A percentile compares a stretch with the other conserved stretches of the same genome.
Conservation (phyloP, 257 asterid species). For the Penstemon newberryi region DNA sequence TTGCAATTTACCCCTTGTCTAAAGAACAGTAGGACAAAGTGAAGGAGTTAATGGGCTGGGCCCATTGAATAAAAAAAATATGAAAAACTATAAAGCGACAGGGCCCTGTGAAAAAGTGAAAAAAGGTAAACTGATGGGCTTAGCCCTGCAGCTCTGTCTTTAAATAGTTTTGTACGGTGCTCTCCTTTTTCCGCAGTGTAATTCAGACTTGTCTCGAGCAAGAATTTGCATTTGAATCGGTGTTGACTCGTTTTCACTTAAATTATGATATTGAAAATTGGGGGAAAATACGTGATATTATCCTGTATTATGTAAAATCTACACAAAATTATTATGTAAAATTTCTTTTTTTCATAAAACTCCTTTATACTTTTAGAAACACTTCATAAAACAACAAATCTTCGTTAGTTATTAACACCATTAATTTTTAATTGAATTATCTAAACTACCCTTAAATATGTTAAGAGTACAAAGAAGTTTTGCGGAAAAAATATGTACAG, state of each 20-base stretch:
- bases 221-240: no score
- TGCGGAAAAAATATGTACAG: no score
- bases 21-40: background rate
- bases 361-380: no score
- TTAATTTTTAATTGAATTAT: no score
- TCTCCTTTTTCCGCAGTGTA: background rate
- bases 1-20: background rate
- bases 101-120: background rate
- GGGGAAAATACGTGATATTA: background rate
- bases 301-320: background rate
- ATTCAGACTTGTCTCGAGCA: background rate
- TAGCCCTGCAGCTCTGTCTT: background rate
- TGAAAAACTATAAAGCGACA: background rate
- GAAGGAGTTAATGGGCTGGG: conserved; percentile 35
- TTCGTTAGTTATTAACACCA: no score
- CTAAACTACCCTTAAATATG: no score
- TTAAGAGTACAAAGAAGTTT: no score
- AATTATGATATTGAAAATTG: background rate
- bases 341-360: no score
- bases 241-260: background rate
- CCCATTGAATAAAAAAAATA: background rate
- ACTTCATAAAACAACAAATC: no score
- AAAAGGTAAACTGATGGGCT: conserved; percentile 27
- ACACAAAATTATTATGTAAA: no score
- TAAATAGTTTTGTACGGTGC: conserved; percentile 10